Base-by-base conservation (phyloP, 768 basidiomycete genomes). In the Lactifluus pinguis region DNA sequence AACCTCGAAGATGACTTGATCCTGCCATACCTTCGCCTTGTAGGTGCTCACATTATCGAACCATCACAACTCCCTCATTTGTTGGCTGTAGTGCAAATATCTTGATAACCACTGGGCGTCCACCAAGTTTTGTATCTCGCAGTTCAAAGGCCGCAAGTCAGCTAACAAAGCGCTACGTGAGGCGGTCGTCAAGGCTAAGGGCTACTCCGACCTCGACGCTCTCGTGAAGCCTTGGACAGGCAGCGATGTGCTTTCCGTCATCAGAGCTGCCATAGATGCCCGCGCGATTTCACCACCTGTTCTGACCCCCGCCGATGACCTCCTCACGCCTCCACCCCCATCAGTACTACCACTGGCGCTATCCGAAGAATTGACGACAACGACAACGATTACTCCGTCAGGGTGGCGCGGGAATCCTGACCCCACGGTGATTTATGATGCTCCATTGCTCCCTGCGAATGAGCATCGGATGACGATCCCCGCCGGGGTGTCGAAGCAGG, bases 71-170 rank as follows among this genome's bases (percentile, higher is more conserved):
- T 39, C 29, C 17, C 38, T 45, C 54, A 44, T 45, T 49, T 41
- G 55, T 4, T 15, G 59, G 4, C 41, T 53, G 9, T 68, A 91
- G 91, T 78, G 82, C 29, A 79, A 81, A 72, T 91, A 92, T 68
- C 75, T 93, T 9, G 79, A 83, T 60, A 87, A 94, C 68, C 80
- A 88, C 68, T 95, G 84, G 82, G 77, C 84, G 15, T 82, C 88
- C 55, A 94, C 94, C 29, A 95, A 95, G 70, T 95, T 92, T 73
- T 91, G 93, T 66, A 74, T 89, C 30, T 78, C 79, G 14, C 90
- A 93, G 69, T 92, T 95, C 79, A 88, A 87, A 68, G 85, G 84
- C 2, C 71, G 78, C 39, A 90, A 86, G 68, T 72, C 77, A 1
- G 81, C 87, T 38, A 79, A 83, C 3, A 85, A 81, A 55, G 72